Evolutionary conservation across 768 basidiomycete species (phyloP).

Genomic region (Agaricus subrufescens): DNA sequence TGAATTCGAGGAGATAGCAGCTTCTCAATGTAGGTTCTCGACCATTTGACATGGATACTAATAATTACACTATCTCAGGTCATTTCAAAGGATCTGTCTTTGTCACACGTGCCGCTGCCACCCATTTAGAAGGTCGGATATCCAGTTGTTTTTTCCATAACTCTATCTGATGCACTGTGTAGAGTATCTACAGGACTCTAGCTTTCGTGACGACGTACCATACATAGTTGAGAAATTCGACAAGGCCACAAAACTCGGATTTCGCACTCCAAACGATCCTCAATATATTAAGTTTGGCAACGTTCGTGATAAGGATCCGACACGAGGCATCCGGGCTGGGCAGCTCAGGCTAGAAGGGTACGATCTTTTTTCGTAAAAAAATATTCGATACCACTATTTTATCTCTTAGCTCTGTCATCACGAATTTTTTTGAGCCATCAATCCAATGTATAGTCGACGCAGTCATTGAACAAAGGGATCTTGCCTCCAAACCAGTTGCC

Average conservation of each 20-base stretch:
- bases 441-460: conserved; percentile 16
- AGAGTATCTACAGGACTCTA: conserved; percentile 13
- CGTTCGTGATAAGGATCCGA: conserved; percentile 15
- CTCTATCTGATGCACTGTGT: background rate
- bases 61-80: conserved; percentile 21
- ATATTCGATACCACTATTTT: no score
- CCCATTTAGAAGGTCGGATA: conserved; percentile 29
- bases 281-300: conserved; percentile 19
- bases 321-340: conserved; percentile 15
- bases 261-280: conserved; percentile 15
- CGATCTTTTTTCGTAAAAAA: background rate
- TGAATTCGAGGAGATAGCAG: conserved; percentile 38
- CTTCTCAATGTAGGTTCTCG: conserved; percentile 25
- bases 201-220: conserved; percentile 14
- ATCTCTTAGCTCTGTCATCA: conserved; percentile 11
- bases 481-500: conserved; percentile 12
- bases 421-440: conserved; percentile 18
- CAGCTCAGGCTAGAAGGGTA: conserved; percentile 18
- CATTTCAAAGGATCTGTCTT: conserved; percentile 42
- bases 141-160: background rate
- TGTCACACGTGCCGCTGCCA: conserved; percentile 32
- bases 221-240: conserved; percentile 18
- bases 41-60: background rate
- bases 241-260: conserved; percentile 17
- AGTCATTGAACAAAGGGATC: conserved; percentile 11